Conservation (phyloP, 192 early-diverging fungal genomes). For the Coemansia sp. region DNA sequence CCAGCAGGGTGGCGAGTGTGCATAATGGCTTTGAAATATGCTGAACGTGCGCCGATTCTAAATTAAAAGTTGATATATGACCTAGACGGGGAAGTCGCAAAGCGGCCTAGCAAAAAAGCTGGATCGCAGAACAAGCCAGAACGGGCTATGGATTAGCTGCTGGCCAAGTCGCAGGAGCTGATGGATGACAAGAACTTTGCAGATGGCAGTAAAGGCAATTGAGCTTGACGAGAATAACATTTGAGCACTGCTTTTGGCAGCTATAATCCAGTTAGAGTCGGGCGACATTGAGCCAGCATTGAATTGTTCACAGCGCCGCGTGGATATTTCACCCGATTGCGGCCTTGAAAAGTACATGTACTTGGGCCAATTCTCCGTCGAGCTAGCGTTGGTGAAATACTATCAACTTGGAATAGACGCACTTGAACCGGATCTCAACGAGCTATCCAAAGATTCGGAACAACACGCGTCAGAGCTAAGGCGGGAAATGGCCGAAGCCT, state of each 20-base stretch:
- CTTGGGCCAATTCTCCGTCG: slow-evolving; percentile 71
- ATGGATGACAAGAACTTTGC: slow-evolving; percentile 65
- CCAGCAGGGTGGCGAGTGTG: too few relatives aligned
- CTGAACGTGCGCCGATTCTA: background rate
- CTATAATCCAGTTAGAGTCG: slow-evolving; percentile 74
- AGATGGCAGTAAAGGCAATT: slow-evolving; percentile 69
- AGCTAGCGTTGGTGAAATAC: slow-evolving; percentile 64
- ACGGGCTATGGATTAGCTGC: slow-evolving; percentile 60
- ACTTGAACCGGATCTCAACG: slow-evolving; percentile 58
- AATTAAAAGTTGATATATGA: background rate
- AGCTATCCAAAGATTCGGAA: slow-evolving; percentile 17
- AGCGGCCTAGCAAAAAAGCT: background rate
- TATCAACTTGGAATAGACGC: slow-evolving; percentile 71
- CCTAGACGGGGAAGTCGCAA: background rate
- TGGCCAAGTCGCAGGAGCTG: slow-evolving; percentile 61
- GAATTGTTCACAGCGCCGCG: slow-evolving; percentile 57
- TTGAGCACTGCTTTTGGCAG: slow-evolving; percentile 65
- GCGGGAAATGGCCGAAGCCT: slow-evolving; percentile 76
- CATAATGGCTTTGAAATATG: too few relatives aligned
- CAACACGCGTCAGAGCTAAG: slow-evolving; percentile 54
- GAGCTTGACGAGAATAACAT: slow-evolving; percentile 60
- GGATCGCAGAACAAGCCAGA: slow-evolving; percentile 9
- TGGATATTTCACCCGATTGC: slow-evolving; percentile 62
- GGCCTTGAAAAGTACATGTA: slow-evolving; percentile 84
- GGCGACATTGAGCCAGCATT: slow-evolving; percentile 63